Evolutionary conservation across 2,329 filamentous ascomycete species (phyloP), one percentile per base, ranked within the genome.

Genomic region (Hypoxylon sp.): DNA sequence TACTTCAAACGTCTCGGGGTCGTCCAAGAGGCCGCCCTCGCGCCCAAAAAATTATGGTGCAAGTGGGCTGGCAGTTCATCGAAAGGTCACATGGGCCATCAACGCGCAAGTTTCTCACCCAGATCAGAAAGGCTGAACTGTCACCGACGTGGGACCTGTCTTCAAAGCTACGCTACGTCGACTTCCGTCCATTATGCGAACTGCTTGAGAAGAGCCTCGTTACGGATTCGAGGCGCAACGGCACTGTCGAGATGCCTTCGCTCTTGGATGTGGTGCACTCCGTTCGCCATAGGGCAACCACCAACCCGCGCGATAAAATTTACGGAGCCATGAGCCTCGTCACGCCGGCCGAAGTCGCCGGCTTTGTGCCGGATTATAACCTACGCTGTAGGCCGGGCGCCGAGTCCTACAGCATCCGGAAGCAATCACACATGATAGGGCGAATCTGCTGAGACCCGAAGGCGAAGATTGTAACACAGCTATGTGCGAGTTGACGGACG

Each of bases 1-100:
- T 46, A 46, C 24, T 46, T 56, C 39, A 3, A 17, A 7, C 53
- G 52, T 2, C 39, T 46, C 8, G 46, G 13, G 39, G 39, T 56
- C 2, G 27, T 46, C n/a, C 39, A 21, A 27, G 53, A 46, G 10
- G 17, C n/a, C 2, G 53, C 24, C 7, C 37, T 56, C n/a, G 39
- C 39, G n/a, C 53, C 37, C n/a, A n/a, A 1, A 35, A 35, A 15
- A 35, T 54, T 21, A 24, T 42, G 2, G 31, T 55, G 52, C 37
- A 31, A 7, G 52, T 55, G 10, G 52, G 52, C 1, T 21, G n/a
- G 6, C 8, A 19, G 6, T 15, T 2, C 1, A 6, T 55, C 2
- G 15, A 29, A n/a, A 27, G 35, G 21, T 5, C 6, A 13, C 19
- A 15, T 2, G 21, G 51, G 6, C 13, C 13, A 4, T 15, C 3